Evolutionary conservation across 2,329 filamentous ascomycete genomes (phyloP).

Genomic region (Trichoderma koningii): DNA sequence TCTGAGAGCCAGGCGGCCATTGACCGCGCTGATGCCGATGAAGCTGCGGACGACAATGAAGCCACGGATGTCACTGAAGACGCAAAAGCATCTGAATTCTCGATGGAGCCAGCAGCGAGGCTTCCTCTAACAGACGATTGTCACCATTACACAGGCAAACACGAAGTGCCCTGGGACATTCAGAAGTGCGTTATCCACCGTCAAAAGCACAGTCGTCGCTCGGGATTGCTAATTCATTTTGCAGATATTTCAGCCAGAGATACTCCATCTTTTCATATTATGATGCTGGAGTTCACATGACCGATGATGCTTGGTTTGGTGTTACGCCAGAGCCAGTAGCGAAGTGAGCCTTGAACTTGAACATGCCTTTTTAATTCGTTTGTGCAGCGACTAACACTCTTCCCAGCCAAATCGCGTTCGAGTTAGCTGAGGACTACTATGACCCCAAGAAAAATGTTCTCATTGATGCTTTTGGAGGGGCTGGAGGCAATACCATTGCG

Average conservation of each 20-base stretch:
- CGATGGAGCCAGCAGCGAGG: conserved; percentile 47
- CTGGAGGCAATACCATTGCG: conserved; percentile 92
- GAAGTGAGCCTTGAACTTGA: conserved; percentile 54
- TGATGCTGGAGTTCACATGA: conserved; percentile 85
- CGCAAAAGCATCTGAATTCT: conserved; percentile 29
- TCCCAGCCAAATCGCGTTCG: conserved; percentile 69
- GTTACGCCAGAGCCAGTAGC: conserved; percentile 94
- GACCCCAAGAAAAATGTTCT: conserved; percentile 63
- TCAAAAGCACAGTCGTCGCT: neutral
- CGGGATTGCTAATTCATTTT: neutral
- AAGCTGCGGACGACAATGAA: neutral
- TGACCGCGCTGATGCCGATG: neutral
- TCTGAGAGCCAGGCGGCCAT: neutral
- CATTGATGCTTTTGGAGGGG: conserved; percentile 88
- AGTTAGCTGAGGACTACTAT: conserved; percentile 69
- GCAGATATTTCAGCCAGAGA: conserved; percentile 86
- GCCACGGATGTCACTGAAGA: neutral
- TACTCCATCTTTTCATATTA: conserved; percentile 86
- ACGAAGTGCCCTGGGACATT: conserved; percentile 78
- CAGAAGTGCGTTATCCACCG: conserved; percentile 66
- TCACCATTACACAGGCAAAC: conserved; percentile 70
- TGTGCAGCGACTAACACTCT: neutral
- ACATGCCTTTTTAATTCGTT: neutral
- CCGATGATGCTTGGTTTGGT: conserved; percentile 93
- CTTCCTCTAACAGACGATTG: conserved; percentile 63